Base-by-base conservation (phyloP, 345 rosid genomes). In the Turnera subulata region DNA sequence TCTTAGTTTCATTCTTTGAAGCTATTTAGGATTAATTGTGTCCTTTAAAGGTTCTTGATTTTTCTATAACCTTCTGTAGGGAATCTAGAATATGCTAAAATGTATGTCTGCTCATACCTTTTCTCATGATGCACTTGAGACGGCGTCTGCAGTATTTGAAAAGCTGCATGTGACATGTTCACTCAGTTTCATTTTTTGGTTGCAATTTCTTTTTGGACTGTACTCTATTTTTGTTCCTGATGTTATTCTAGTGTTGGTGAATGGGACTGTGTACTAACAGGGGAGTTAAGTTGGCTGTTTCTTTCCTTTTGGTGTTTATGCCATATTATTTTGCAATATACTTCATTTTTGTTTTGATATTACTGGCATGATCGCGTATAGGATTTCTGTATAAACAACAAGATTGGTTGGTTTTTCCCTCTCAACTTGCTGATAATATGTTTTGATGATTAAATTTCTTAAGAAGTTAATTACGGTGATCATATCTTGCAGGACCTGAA, bases 401-500 rank as follows among this genome's bases (percentile, higher is more conserved):
- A n/a, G 48, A 26, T 46, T 49, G 12, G 14, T 16, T 19, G 39
- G 1, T 19, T 26, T 7, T 49, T 23, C 25, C 12, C 26, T 70
- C 17, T 5, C 38, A 47, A 71, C 32, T 47, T 57, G 33, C 25
- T 7, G 44, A 13, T 8, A 44, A 45, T 17, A 50, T 6, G n/a
- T n/a, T n/a, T 55, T 5, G 10, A 26, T 45, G 39, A 63, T 59
- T 48, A 40, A 69, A 52, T 46, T 55, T 40, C 46, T 63, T 24
- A 39, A 56, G 50, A 17, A 53, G 15, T 58, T 65, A 53, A 32
- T 46, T 53, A 45, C 38, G 51, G 29, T 15, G 32, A 43, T 22
- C 39, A 51, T 54, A 26, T 62, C 61, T 54, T 80, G 57, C 87
- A 92, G 98, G 85, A 82, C 64, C 82, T 92, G 55, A 80, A 76